A percentile compares a stretch with the other conserved stretches of the same genome.
Evolutionary conservation across 2,329 filamentous ascomycete genomes (phyloP).

Genomic region (Cucurbitaria berberidis): DNA sequence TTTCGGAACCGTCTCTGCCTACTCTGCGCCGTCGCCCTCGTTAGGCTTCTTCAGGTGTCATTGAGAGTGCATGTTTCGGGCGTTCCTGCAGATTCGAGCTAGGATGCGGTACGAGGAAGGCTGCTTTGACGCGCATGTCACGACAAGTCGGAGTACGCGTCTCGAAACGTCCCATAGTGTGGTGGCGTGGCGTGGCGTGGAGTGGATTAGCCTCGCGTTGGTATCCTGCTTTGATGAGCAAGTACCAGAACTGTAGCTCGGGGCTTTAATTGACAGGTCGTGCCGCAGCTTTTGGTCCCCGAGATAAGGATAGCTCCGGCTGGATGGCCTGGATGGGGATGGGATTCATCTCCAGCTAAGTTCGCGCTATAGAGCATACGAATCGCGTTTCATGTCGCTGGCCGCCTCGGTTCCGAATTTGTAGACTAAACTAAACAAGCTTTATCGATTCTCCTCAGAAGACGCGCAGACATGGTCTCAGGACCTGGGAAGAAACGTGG

Average conservation of each 20-base stretch:
- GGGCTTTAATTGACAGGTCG: not conserved
- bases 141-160: not conserved
- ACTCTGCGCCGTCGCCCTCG: not conserved
- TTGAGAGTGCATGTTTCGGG: not conserved
- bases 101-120: not conserved
- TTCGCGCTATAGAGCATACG: conserved; percentile 9
- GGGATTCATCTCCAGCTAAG: conserved; percentile 6
- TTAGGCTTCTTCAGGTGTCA: not conserved
- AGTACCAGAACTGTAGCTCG: not conserved
- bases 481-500: conserved; percentile 19
- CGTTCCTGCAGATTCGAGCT: not conserved
- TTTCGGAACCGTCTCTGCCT: not conserved
- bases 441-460: conserved; percentile 35
- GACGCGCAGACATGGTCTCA: conserved; percentile 16
- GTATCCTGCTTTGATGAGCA: not conserved
- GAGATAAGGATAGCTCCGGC: not conserved
- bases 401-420: conserved; percentile 23
- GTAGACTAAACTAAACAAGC: conserved; percentile 34
- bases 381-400: conserved; percentile 16
- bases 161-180: not conserved
- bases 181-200: no score
- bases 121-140: not conserved
- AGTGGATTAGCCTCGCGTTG: not conserved
- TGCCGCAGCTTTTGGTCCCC: not conserved
- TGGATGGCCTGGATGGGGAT: conserved; percentile 3